phyloP scores from a whole-genome alignment of 176 grass and related monocot species.

The Carex kokanica region DNA sequence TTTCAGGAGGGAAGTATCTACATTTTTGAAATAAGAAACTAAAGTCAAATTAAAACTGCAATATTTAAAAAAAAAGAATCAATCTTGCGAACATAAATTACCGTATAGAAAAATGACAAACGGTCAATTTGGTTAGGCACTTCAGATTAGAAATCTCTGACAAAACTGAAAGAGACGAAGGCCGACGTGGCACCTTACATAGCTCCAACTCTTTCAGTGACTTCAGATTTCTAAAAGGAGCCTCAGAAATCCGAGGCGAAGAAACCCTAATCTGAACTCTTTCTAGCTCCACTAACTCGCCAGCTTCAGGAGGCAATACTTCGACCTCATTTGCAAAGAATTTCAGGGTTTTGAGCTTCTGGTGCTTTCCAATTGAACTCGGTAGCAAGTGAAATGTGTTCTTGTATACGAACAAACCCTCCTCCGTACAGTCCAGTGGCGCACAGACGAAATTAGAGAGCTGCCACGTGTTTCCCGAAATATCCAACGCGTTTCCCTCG shows the following conservation, averaged over 20 bases:
- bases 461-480: constrained; percentile 79
- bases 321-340: constrained; percentile 94
- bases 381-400: constrained; percentile 76
- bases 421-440: constrained; percentile 24
- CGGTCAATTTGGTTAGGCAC: constrained; percentile 75
- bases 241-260: constrained; percentile 54
- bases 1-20: constrained; percentile 95
- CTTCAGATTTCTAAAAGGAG: constrained; percentile 52
- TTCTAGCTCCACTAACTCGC: constrained; percentile 60
- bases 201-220: constrained; percentile 83
- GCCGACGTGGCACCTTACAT: constrained; percentile 65
- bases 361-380: constrained; percentile 39
- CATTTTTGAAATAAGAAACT: constrained; percentile 19
- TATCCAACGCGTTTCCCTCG: constrained; percentile 34
- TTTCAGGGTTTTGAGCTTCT: constrained; percentile 66
- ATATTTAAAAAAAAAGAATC: not conserved
- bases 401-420: constrained; percentile 70
- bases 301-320: constrained; percentile 68
- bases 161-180: constrained; percentile 61
- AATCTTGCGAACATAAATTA: constrained; percentile 10
- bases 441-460: constrained; percentile 40
- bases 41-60: constrained; percentile 1
- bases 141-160: constrained; percentile 59
- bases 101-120: constrained; percentile 86
- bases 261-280: constrained; percentile 84